Conservation (phyloP, 2,329 filamentous ascomycete genomes). For the Penicillium aurantiogriseum region DNA sequence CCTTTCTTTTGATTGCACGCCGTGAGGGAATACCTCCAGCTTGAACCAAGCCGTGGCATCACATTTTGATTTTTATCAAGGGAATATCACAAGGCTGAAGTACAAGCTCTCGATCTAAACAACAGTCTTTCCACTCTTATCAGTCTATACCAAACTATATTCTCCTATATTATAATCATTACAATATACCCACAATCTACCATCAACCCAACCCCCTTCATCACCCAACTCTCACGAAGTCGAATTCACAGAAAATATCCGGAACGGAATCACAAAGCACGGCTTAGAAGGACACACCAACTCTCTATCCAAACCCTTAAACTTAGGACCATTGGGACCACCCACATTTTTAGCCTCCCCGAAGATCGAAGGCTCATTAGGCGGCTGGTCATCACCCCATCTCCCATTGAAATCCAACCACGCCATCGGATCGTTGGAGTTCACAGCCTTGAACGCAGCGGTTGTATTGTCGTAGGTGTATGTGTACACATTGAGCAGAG, state of each 20-base stretch:
- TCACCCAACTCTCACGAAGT: neutral
- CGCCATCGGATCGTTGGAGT: constrained; percentile 47
- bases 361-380: constrained; percentile 50
- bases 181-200: neutral
- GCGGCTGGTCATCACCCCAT: constrained; percentile 64
- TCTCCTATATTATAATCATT: neutral
- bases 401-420: constrained; percentile 58
- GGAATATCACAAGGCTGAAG: neutral
- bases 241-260: constrained; percentile 19
- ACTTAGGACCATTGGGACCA: constrained; percentile 61
- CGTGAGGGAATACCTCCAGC: no score
- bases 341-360: constrained; percentile 56
- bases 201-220: neutral
- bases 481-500: constrained; percentile 54
- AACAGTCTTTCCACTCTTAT: neutral
- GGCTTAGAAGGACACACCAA: constrained; percentile 56
- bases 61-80: no score
- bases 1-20: no score
- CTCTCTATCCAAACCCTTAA: constrained; percentile 57
- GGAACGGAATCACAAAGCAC: constrained; percentile 47
- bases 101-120: neutral
- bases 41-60: no score
- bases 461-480: constrained; percentile 52
- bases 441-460: constrained; percentile 50
- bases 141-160: neutral